Base-by-base conservation (phyloP, 345 rosid genomes). In the Hibiscus trionum region DNA sequence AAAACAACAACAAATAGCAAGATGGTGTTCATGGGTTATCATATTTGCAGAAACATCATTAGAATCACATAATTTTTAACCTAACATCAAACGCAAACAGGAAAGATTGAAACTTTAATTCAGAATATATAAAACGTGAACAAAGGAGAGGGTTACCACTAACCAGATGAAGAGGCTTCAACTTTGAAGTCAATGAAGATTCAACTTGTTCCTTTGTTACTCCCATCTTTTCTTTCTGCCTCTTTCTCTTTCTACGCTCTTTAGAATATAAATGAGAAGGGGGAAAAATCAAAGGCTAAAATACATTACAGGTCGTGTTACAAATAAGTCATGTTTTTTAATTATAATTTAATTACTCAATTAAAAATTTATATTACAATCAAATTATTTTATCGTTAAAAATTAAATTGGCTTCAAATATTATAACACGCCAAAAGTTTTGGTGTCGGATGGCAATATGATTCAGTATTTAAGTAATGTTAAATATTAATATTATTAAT, bases 151-250 rank as follows among this genome's bases (percentile, higher is more conserved):
- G 69, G 83, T 80, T 77, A 90, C 98, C n/a, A n/a, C n/a, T n/a
- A n/a, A n/a, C n/a, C 9, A 93, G 80, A 78, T 93, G 88, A 26
- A 84, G 76, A 80, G 97, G 97, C 14, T 78, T 88, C 75, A 93
- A 77, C 73, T 93, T 93, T 0, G 88, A 80, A 27, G 85, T 84
- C 85, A 93, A 61, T 3, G 91, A 80, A 55, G 92, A 85, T 77
- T 86, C 88, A 37, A 90, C 88, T 82, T 84, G 88, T 59, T 89
- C 98, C 82, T 90, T 90, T 0, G 90, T 88, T 61, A 89, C 88
- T 39, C 93, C 96, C 95, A 90, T 91, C 75, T 66, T 73, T 63
- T 49, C 53, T 50, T 35, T 35, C 37, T 5, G 37, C 37, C 10
- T 60, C 44, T 33, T 14, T 29, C 70, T 62, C 31, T 33, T 7